Conservation (phyloP, 106 monocot genomes). For the Dendrobium huoshanense region DNA sequence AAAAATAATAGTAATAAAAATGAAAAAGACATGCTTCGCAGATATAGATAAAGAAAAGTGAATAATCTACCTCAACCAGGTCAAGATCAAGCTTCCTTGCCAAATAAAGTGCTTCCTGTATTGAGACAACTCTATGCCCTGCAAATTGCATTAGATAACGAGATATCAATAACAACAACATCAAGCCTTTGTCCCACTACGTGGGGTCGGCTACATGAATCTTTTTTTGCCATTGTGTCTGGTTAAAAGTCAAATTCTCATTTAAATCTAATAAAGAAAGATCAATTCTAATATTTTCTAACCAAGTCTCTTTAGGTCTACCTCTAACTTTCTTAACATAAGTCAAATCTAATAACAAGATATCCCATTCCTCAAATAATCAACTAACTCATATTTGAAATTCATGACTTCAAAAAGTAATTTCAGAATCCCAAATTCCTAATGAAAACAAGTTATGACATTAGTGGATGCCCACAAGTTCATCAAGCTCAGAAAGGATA, state of each 20-base stretch:
- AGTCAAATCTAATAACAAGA: background rate
- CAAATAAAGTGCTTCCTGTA: conserved; percentile 58
- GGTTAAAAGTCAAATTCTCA: too few species aligned
- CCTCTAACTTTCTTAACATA: too few species aligned
- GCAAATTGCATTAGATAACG: conserved; percentile 9
- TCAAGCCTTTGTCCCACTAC: too few species aligned
- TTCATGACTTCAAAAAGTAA: background rate
- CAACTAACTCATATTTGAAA: background rate
- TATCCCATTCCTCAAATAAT: background rate
- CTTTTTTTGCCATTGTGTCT: too few species aligned
- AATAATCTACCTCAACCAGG: conserved; percentile 66
- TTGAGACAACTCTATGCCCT: conserved; percentile 66
- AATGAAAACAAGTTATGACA: background rate
- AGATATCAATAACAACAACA: too few species aligned
- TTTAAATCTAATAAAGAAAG: too few species aligned
- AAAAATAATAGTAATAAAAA: background rate
- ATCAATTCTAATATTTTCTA: too few species aligned
- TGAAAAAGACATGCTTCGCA: background rate
- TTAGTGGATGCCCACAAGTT: background rate
- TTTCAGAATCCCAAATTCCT: background rate
- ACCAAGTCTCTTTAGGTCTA: too few species aligned
- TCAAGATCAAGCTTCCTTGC: conserved; percentile 56
- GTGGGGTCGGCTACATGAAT: too few species aligned
- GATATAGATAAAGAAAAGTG: conserved; percentile 1
- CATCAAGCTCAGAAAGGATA: background rate